phyloP scores from a whole-genome alignment of 2,329 filamentous ascomycete genomes.

The Ceratocystiopsis minuta region DNA sequence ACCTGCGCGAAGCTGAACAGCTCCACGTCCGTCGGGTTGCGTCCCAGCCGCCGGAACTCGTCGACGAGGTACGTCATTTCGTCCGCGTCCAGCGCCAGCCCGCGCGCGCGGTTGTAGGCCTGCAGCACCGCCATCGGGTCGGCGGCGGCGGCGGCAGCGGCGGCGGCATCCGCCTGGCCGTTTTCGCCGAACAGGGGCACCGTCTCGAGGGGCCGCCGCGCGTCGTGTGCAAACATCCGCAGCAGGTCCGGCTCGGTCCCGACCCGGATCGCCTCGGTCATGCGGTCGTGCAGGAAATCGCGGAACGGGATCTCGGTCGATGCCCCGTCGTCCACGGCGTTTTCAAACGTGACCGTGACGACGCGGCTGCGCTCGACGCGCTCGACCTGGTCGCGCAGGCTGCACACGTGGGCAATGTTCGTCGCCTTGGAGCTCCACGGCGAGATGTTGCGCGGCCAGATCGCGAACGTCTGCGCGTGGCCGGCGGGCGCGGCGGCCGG shows the following conservation, averaged over 20 bases:
- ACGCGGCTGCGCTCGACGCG: slow-evolving; percentile 78
- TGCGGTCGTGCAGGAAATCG: slow-evolving; percentile 74
- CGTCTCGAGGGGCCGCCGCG: slow-evolving; percentile 46
- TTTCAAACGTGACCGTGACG: slow-evolving; percentile 48
- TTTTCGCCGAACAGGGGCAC: slow-evolving; percentile 48
- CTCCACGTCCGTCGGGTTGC: slow-evolving; percentile 72
- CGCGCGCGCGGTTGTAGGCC: slow-evolving; percentile 67
- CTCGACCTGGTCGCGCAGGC: slow-evolving; percentile 48
- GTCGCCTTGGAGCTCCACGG: slow-evolving; percentile 97
- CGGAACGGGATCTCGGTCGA: slow-evolving; percentile 28
- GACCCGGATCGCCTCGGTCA: slow-evolving; percentile 70
- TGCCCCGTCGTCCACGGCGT: slow-evolving; percentile 19
- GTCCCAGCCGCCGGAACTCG: slow-evolving; percentile 49
- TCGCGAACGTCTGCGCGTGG: slow-evolving; percentile 38
- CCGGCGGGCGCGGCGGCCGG: slow-evolving; percentile 21
- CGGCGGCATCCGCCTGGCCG: slow-evolving; percentile 13
- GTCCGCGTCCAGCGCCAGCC: slow-evolving; percentile 68
- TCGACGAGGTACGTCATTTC: slow-evolving; percentile 93
- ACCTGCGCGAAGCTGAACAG: slow-evolving; percentile 99
- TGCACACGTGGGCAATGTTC: slow-evolving; percentile 83
- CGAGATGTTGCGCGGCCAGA: slow-evolving; percentile 72
- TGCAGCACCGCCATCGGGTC: slow-evolving; percentile 55
- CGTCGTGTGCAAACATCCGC: slow-evolving; percentile 58
- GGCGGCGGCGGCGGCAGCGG: slow-evolving; percentile 13
- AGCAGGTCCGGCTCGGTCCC: slow-evolving; percentile 37